Conservation (phyloP, 176 grass and related monocot genomes). For the Cenchrus fungigraminus region DNA sequence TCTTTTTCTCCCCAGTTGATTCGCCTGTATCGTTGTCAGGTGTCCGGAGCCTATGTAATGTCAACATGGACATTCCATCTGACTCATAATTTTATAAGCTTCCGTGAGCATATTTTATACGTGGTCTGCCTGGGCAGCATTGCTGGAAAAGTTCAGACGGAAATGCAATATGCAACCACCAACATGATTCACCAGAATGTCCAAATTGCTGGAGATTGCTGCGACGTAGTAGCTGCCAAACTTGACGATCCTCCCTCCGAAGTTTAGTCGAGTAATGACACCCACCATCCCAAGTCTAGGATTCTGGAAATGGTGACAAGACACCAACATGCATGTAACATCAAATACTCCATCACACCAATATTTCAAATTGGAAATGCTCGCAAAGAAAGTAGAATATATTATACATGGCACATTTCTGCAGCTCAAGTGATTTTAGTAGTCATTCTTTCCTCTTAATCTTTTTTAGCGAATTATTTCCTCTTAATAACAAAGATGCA, state of each 20-base stretch:
- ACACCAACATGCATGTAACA: background rate
- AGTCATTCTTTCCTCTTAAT: background rate
- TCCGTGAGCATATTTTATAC: conserved; percentile 21
- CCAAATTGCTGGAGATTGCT: background rate
- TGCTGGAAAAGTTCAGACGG: background rate
- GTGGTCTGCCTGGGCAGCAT: conserved; percentile 8
- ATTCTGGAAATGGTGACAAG: background rate
- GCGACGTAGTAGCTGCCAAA: conserved; percentile 40
- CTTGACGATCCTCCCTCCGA: conserved; percentile 26
- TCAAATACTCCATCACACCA: background rate
- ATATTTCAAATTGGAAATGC: background rate
- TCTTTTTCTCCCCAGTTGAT: background rate
- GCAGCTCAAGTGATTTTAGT: background rate
- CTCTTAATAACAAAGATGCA: background rate
- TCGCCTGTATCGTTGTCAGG: conserved; percentile 29
- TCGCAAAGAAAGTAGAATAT: background rate
- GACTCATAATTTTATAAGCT: conserved; percentile 11
- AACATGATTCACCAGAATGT: background rate
- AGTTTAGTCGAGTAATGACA: background rate
- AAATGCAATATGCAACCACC: background rate
- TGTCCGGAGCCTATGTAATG: conserved; percentile 10
- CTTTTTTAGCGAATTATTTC: background rate
- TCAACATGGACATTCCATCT: conserved; percentile 47
- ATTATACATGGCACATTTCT: background rate
- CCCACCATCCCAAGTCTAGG: background rate